Base-by-base conservation (phyloP, 768 basidiomycete genomes). In the Termitomyces sp. region DNA sequence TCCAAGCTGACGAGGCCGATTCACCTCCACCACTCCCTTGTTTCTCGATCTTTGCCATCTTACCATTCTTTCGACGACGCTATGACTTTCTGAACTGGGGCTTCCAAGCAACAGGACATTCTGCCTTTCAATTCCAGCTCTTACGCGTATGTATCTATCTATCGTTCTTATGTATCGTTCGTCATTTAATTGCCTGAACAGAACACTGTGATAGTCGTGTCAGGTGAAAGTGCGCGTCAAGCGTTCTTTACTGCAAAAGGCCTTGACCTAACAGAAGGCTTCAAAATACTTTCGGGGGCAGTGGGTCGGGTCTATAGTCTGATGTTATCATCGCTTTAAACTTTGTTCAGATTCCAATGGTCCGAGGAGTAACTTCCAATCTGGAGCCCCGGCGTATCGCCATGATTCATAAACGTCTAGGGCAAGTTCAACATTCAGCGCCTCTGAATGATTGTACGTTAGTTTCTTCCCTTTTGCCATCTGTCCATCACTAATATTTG, bases 221-320 rank as follows among this genome's bases (percentile, higher is more conserved):
- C 90, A 45, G 91, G 90, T 56, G 87, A 90, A 69, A 79, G 77
- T 38, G 90, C 84, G 15, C 79, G 90, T 59, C 81, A 83, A 59
- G 79, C 84, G 3, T 91, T 91, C 73, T 89, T 91, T 67, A 80
- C 81, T 3, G 83, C 87, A 59, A 86, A 84, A 72, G 82, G 82
- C 25, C 83, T 92, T 63, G 88, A 91, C 72, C 81, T 92, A 55
- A 86, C 85, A 46, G 88, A 90, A 76, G 90, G 89, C 5, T 92
- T 90, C 79, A 88, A 86, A 68, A 83, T 89, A 68, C 80, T 92
- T 63, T 89, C 88, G 54, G 90, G 89, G 55, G 89, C 87, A 59
- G 90, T 91, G 71, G 65, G 87, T 83, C 34, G 56, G 43, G 61
- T 60, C 56, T 60, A 57, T 63, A 51, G 60, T 49, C 34, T 65